A percentile compares a stretch with the other conserved stretches of the same genome.
phyloP scores from a whole-genome alignment of 768 basidiomycete genomes.

The Phylloporus arenicola region DNA sequence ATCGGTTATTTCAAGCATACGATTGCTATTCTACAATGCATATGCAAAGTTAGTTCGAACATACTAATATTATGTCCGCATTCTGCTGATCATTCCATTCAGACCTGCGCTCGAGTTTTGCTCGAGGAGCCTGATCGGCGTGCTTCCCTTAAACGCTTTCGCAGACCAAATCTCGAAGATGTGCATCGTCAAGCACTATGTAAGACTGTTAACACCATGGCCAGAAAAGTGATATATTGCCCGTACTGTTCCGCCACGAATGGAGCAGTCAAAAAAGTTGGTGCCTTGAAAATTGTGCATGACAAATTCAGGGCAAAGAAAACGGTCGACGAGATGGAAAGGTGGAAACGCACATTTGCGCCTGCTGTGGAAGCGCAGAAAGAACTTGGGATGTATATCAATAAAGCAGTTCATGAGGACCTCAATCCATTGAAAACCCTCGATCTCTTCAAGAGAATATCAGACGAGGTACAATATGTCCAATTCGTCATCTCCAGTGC shows the following conservation, averaged over 20 bases:
- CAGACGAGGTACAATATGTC: constrained; percentile 63
- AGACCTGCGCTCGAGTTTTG: constrained; percentile 91
- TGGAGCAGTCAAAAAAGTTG: constrained; percentile 93
- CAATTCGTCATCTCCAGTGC: neutral
- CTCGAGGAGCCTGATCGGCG: constrained; percentile 85
- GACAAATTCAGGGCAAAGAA: constrained; percentile 97
- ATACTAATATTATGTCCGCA: neutral
- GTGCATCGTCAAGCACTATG: constrained; percentile 77
- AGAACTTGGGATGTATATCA: constrained; percentile 77
- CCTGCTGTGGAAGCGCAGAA: constrained; percentile 82
- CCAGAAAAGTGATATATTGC: constrained; percentile 88
- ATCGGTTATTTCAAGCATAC: constrained; percentile 98
- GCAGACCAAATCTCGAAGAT: constrained; percentile 86
- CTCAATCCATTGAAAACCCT: constrained; percentile 91
- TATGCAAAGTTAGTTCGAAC: constrained; percentile 73
- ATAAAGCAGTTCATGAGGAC: constrained; percentile 87
- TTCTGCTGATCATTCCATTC: constrained; percentile 1
- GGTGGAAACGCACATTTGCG: constrained; percentile 77
- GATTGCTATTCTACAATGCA: constrained; percentile 87
- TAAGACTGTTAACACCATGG: constrained; percentile 80
- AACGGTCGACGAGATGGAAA: constrained; percentile 81
- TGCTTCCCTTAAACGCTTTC: constrained; percentile 81
- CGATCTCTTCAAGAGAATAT: constrained; percentile 87
- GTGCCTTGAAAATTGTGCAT: constrained; percentile 92
- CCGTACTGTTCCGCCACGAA: constrained; percentile 92